These are phyloP conservation scores for Crithidia brevicula DNA, from an alignment of 208 protist genomes.

Conservation along the genomic window DNA sequence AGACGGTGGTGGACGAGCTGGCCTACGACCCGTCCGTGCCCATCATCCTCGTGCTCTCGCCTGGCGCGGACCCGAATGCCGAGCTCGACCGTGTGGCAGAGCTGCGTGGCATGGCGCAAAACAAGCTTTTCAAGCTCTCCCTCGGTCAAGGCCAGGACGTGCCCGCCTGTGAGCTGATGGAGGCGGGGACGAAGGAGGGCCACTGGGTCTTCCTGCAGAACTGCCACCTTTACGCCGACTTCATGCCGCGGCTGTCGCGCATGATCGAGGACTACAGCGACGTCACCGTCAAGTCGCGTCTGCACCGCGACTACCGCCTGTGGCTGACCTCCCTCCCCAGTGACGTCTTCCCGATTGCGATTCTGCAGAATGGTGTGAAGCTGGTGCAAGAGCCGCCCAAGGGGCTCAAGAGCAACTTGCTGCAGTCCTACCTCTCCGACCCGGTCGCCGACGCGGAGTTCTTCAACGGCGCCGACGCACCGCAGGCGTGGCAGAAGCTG, in stretches of 20 bases:
- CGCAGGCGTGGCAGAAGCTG: slow-evolving; percentile 89
- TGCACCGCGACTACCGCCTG: slow-evolving; percentile 96
- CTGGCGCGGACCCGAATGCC: slow-evolving; percentile 96
- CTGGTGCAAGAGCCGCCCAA: slow-evolving; percentile 98
- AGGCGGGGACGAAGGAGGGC: slow-evolving; percentile 87
- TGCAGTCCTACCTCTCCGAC: slow-evolving; percentile 94
- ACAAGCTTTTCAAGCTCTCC: slow-evolving; percentile 92
- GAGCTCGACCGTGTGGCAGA: slow-evolving; percentile 96
- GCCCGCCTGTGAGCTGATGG: slow-evolving; percentile 90
- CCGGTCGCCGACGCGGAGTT: slow-evolving; percentile 86
- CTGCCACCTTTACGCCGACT: slow-evolving; percentile 95
- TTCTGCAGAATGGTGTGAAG: slow-evolving; percentile 98
- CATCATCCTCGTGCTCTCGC: slow-evolving; percentile 97
- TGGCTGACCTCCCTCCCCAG: slow-evolving; percentile 98
- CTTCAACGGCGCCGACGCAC: slow-evolving; percentile 85
- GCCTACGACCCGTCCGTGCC: slow-evolving; percentile 90
- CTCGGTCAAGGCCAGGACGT: slow-evolving; percentile 96
- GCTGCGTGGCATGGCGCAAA: slow-evolving; percentile 79
- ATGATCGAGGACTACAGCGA: slow-evolving; percentile 94
- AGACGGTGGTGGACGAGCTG: slow-evolving; percentile 88
- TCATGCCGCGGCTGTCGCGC: slow-evolving; percentile 93
- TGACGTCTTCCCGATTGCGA: slow-evolving; percentile 96
- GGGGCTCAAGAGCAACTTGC: slow-evolving; percentile 96
- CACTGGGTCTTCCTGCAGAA: slow-evolving; percentile 97
- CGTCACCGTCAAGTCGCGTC: slow-evolving; percentile 81